Percentiles rank a stretch among this genome's conserved stretches.
These are phyloP conservation scores for Aspergillus transmontanensis DNA, from an alignment of 2,329 filamentous ascomycete genomes.

Conservation along the genomic window DNA sequence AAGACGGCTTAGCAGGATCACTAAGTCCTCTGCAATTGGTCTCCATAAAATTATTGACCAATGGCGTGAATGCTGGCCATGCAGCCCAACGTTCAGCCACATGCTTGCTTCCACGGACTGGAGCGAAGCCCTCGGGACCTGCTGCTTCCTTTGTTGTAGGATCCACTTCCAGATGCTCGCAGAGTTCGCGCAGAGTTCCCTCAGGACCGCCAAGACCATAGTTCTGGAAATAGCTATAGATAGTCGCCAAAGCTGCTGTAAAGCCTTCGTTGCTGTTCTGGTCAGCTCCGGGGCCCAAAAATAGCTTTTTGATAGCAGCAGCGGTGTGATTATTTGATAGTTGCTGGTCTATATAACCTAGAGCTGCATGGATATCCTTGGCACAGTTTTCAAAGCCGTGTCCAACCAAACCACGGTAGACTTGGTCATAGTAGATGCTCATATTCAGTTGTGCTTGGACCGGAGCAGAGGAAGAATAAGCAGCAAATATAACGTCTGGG, in stretches of 20 bases:
- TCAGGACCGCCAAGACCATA: conserved; percentile 45
- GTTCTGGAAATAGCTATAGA: conserved; percentile 48
- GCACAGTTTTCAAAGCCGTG: conserved; percentile 56
- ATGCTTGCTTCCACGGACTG: conserved; percentile 43
- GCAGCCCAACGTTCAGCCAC: conserved; percentile 46
- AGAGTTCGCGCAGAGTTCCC: conserved; percentile 44
- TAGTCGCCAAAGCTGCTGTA: conserved; percentile 44
- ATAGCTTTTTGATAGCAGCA: conserved; percentile 49
- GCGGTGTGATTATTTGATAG: conserved; percentile 40
- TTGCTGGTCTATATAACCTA: conserved; percentile 52
- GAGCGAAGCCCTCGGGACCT: conserved; percentile 45
- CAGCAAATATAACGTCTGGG: conserved; percentile 44
- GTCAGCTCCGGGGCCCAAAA: conserved; percentile 51
- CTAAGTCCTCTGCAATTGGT: conserved; percentile 44
- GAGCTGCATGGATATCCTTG: conserved; percentile 51
- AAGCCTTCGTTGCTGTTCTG: conserved; percentile 52
- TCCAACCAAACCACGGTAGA: conserved; percentile 51
- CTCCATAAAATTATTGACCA: conserved; percentile 43
- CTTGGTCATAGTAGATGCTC: conserved; percentile 54
- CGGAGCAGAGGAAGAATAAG: conserved; percentile 46
- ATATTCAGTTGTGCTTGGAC: conserved; percentile 54
- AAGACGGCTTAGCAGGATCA: conserved; percentile 29
- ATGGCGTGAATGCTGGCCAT: conserved; percentile 39
- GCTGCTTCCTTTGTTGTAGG: conserved; percentile 38
- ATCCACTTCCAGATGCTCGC: conserved; percentile 51